Conservation (phyloP, 371 early-diverging fungal species). For the Rhizopus delemar region DNA sequence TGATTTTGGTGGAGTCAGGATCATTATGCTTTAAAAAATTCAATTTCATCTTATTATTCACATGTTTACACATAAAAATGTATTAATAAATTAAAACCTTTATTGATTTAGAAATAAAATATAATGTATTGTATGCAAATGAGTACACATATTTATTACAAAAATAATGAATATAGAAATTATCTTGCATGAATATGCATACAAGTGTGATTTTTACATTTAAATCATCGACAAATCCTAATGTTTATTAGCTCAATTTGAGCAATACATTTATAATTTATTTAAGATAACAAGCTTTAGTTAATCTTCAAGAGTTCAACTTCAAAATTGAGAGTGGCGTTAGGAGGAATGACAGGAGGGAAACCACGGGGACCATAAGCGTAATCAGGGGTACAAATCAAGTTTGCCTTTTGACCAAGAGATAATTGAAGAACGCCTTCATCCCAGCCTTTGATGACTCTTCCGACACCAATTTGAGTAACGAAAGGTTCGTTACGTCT, state of each 20-base stretch:
- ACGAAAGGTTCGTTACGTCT: constrained; percentile 80
- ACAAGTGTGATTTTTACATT: no score
- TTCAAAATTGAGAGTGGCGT: constrained; percentile 81
- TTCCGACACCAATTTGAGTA: constrained; percentile 87
- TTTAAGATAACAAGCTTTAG: constrained; percentile 40
- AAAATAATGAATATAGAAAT: not conserved
- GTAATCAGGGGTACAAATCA: constrained; percentile 75
- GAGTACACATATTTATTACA: no score
- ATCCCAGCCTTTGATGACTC: constrained; percentile 86
- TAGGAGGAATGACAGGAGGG: constrained; percentile 78
- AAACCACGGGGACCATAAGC: constrained; percentile 73
- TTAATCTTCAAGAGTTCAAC: constrained; percentile 84
- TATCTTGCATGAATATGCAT: not conserved
- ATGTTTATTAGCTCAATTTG: no score
- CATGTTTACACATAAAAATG: not conserved
- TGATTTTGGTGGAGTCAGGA: constrained; percentile 49
- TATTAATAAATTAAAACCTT: not conserved
- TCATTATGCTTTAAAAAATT: constrained; percentile 42
- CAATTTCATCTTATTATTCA: no score
- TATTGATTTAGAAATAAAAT: not conserved
- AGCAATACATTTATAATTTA: constrained; percentile 1
- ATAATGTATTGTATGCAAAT: no score
- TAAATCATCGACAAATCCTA: no score
- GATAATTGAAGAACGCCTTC: constrained; percentile 87
- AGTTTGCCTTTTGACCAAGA: constrained; percentile 70